A percentile compares a stretch with the other conserved stretches of the same genome.
Evolutionary conservation across 2,329 filamentous ascomycete genomes (phyloP).

Genomic region (Tolypocladium nubicola): DNA sequence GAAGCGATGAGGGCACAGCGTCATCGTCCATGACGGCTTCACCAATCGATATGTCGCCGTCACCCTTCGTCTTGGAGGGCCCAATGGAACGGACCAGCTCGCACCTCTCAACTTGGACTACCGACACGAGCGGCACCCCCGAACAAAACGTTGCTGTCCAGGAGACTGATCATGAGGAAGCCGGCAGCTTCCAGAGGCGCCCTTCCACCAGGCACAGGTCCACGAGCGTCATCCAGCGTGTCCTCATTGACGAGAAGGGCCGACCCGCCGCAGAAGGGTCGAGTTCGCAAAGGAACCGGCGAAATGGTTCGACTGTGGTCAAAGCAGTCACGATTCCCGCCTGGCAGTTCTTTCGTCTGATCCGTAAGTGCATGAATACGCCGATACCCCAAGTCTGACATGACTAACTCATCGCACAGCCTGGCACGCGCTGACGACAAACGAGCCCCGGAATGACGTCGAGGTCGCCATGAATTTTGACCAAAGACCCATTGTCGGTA

Average conservation of each 20-base stretch:
- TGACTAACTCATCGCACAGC: constrained; percentile 34
- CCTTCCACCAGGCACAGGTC: constrained; percentile 33
- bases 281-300: constrained; percentile 31
- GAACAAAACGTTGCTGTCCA: neutral
- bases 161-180: neutral
- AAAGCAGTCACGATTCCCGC: constrained; percentile 93
- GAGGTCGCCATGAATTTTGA: constrained; percentile 87
- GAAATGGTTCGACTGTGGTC: constrained; percentile 37
- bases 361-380: constrained; percentile 51
- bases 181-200: constrained; percentile 1
- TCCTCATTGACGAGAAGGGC: constrained; percentile 42
- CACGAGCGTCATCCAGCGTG: constrained; percentile 51
- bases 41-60: constrained; percentile 17
- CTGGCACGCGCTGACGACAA: constrained; percentile 62
- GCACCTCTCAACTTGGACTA: neutral
- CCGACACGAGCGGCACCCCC: neutral
- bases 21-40: constrained; percentile 22
- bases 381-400: neutral
- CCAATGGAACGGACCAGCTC: neutral
- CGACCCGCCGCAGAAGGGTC: constrained; percentile 29
- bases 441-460: constrained; percentile 51
- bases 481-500: constrained; percentile 74
- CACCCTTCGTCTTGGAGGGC: constrained; percentile 2
- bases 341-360: constrained; percentile 93
- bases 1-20: constrained; percentile 19